Percentiles rank a stretch among this genome's conserved stretches.
Evolutionary conservation across 148 eudicot genomes (phyloP).

Genomic region (Nepenthes mirabilis): DNA sequence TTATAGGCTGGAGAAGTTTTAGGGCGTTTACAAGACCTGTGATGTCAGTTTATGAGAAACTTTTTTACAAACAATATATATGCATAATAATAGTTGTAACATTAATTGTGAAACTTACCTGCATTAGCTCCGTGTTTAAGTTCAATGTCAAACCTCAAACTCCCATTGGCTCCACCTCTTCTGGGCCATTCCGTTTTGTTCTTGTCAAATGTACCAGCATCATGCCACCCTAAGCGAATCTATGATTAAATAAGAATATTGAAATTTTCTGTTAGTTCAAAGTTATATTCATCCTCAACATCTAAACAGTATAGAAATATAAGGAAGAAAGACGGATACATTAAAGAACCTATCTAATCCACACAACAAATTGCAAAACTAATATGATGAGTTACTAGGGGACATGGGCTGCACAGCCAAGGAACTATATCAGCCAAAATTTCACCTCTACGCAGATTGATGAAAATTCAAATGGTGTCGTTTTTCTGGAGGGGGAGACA

Average conservation of each 20-base stretch:
- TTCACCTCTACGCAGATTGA: too few relatives aligned
- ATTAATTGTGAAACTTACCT: constrained; percentile 25
- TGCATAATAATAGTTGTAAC: not conserved
- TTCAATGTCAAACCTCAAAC: constrained; percentile 81
- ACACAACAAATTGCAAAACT: too few relatives aligned
- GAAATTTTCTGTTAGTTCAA: not conserved
- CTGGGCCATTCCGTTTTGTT: constrained; percentile 86
- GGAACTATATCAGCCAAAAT: too few relatives aligned
- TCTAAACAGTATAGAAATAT: too few relatives aligned
- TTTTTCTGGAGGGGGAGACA: too few relatives aligned
- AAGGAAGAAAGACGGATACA: too few relatives aligned
- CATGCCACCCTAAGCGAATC: constrained; percentile 99
- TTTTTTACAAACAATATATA: not conserved
- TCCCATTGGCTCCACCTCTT: constrained; percentile 97
- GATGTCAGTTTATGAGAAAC: constrained; percentile 15
- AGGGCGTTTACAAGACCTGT: constrained; percentile 95
- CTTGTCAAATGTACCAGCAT: constrained; percentile 91
- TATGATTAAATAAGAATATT: constrained; percentile 11
- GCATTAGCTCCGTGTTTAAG: constrained; percentile 97
- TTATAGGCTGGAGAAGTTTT: constrained; percentile 86
- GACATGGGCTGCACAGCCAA: too few relatives aligned
- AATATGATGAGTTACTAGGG: too few relatives aligned
- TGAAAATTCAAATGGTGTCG: too few relatives aligned
- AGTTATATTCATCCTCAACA: not conserved
- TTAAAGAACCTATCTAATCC: too few relatives aligned